These are phyloP conservation scores for Pilobolus umbonatus DNA, from an alignment of 192 early-diverging fungal species.

Conservation along the genomic window DNA sequence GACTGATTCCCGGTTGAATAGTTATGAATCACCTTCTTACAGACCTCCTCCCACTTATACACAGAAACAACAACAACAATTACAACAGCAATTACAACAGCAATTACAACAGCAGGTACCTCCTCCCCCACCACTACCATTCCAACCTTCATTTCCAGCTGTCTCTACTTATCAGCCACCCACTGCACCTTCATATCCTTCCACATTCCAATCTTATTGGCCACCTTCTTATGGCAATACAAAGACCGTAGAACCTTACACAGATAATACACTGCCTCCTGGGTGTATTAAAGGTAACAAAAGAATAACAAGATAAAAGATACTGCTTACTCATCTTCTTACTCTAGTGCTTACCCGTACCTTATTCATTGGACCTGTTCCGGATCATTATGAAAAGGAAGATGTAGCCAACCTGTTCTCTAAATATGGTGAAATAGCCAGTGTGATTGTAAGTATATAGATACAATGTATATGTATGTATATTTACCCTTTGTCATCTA, in stretches of 20 bases:
- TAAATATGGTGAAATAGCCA: constrained; percentile 28
- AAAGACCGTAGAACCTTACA: constrained; percentile 3
- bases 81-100: not conserved
- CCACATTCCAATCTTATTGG: not conserved
- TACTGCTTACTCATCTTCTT: not conserved
- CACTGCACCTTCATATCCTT: not conserved
- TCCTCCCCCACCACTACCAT: not conserved
- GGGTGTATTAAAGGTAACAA: constrained; percentile 29
- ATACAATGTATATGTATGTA: no score
- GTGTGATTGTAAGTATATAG: constrained; percentile 33
- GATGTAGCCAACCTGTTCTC: constrained; percentile 21
- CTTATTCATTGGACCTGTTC: constrained; percentile 34
- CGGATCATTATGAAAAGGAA: constrained; percentile 20
- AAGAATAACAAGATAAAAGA: not conserved
- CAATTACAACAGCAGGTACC: not conserved
- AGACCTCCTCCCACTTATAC: not conserved
- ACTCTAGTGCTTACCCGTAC: constrained; percentile 31
- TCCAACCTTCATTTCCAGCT: not conserved
- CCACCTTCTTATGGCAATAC: not conserved
- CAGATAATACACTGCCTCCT: constrained; percentile 23
- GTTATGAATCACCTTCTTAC: no score
- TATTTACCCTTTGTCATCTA: not conserved
- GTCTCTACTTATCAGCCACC: constrained; percentile 1
- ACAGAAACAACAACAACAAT: constrained; percentile 1
- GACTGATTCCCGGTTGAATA: not conserved